Evolutionary conservation across 306 rosid genomes (phyloP).

Genomic region (Trichosanthes cucumerina): DNA sequence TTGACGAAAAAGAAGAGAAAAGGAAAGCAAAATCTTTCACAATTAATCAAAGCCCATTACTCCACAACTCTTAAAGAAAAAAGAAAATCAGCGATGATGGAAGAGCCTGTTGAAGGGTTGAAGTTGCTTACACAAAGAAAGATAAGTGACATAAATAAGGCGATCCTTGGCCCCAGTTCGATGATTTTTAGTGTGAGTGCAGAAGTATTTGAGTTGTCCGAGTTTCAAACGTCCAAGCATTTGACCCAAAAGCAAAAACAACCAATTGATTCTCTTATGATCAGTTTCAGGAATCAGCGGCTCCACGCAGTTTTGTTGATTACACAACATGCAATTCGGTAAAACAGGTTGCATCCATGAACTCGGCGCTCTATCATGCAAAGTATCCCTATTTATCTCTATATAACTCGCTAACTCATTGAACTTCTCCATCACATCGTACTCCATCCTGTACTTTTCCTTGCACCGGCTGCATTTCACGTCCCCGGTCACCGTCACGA

Average conservation of each 20-base stretch:
- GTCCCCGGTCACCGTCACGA: slow-evolving; percentile 11
- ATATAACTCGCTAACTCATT: not conserved
- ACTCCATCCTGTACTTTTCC: slow-evolving; percentile 3
- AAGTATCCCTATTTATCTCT: not conserved
- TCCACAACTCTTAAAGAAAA: no score
- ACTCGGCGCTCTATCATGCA: slow-evolving; percentile 37
- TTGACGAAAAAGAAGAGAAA: no score
- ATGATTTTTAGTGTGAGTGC: slow-evolving; percentile 32
- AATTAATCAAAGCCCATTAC: no score
- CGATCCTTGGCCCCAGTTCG: slow-evolving; percentile 52
- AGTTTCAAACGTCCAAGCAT: slow-evolving; percentile 38
- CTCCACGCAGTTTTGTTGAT: slow-evolving; percentile 13
- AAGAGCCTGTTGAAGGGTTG: not conserved
- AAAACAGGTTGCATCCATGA: slow-evolving; percentile 27
- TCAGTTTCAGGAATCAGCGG: slow-evolving; percentile 21
- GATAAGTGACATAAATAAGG: slow-evolving; percentile 33
- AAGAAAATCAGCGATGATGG: not conserved
- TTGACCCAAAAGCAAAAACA: slow-evolving; percentile 44
- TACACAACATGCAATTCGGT: slow-evolving; percentile 23
- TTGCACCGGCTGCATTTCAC: slow-evolving; percentile 39
- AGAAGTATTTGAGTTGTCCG: slow-evolving; percentile 39
- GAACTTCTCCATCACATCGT: slow-evolving; percentile 3
- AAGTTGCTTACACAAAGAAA: slow-evolving; percentile 31
- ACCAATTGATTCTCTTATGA: slow-evolving; percentile 34
- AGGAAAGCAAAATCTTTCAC: no score